Evolutionary conservation across 257 asterid genomes (phyloP).

Genomic region (Fraxinus cuspidata): DNA sequence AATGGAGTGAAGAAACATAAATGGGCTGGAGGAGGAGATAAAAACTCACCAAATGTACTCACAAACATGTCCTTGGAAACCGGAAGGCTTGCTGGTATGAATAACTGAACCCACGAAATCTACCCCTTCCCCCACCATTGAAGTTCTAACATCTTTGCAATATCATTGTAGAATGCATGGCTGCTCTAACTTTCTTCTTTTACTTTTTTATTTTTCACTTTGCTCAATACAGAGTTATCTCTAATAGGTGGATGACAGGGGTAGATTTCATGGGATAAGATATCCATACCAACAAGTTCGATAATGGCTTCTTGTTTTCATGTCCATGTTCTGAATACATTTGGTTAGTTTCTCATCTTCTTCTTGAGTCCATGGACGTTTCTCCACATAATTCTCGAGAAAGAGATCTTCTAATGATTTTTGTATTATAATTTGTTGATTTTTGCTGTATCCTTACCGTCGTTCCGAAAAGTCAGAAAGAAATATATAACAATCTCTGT

Average conservation of each 20-base stretch:
- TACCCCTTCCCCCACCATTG: not conserved
- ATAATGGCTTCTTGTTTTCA: not conserved
- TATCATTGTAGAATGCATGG: not conserved
- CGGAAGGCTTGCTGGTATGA: not conserved
- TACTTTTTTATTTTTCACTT: not conserved
- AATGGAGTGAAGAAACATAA: not conserved
- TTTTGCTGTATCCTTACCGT: not conserved
- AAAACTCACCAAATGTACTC: not conserved
- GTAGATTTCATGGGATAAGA: not conserved
- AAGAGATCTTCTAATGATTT: not conserved
- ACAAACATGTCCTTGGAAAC: not conserved
- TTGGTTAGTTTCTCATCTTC: not conserved
- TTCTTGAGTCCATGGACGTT: not conserved
- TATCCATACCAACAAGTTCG: not conserved
- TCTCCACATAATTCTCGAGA: not conserved
- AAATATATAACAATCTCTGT: not conserved
- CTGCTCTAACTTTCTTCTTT: too few species aligned
- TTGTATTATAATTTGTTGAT: not conserved
- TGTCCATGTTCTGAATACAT: not conserved
- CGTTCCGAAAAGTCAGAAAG: not conserved
- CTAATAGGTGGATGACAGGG: not conserved
- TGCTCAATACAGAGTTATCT: not conserved
- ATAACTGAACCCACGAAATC: not conserved
- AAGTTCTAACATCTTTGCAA: not conserved
- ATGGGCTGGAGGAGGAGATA: not conserved